A percentile compares a stretch with the other conserved stretches of the same genome.
Evolutionary conservation across 2,329 filamentous ascomycete species (phyloP).

Genomic region (Bisporella sp.): DNA sequence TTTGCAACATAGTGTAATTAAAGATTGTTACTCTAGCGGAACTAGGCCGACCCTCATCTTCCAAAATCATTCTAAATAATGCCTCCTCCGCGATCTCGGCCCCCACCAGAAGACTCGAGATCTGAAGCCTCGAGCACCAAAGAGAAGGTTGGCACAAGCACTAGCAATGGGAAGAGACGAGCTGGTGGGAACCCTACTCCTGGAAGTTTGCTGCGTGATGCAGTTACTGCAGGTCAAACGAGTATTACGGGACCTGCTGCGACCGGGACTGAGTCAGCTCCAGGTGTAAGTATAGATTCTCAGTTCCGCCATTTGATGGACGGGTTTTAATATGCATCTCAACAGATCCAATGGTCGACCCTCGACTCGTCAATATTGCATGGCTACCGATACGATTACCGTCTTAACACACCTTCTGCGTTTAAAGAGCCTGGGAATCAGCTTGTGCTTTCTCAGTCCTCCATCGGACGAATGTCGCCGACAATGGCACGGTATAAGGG

Average conservation of each 20-base stretch:
- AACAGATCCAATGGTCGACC: slow-evolving; percentile 55
- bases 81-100: slow-evolving; percentile 24
- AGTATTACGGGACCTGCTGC: slow-evolving; percentile 8
- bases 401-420: slow-evolving; percentile 61
- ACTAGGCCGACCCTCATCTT: too few species aligned
- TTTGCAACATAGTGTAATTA: too few species aligned
- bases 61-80: slow-evolving; percentile 9
- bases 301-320: neutral
- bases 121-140: slow-evolving; percentile 30
- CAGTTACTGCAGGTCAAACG: slow-evolving; percentile 14
- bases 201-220: slow-evolving; percentile 24
- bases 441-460: slow-evolving; percentile 52
- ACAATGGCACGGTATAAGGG: slow-evolving; percentile 65
- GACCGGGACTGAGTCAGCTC: slow-evolving; percentile 16
- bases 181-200: slow-evolving; percentile 15
- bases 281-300: slow-evolving; percentile 19
- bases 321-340: neutral
- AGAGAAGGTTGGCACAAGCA: slow-evolving; percentile 22
- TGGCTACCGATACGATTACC: slow-evolving; percentile 67
- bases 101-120: slow-evolving; percentile 27
- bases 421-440: slow-evolving; percentile 60
- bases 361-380: slow-evolving; percentile 65
- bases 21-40: too few species aligned
- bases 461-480: slow-evolving; percentile 66
- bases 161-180: slow-evolving; percentile 25